Conservation (phyloP, 1,284 basidiomycete species). For the Sporisorium reilianum region DNA sequence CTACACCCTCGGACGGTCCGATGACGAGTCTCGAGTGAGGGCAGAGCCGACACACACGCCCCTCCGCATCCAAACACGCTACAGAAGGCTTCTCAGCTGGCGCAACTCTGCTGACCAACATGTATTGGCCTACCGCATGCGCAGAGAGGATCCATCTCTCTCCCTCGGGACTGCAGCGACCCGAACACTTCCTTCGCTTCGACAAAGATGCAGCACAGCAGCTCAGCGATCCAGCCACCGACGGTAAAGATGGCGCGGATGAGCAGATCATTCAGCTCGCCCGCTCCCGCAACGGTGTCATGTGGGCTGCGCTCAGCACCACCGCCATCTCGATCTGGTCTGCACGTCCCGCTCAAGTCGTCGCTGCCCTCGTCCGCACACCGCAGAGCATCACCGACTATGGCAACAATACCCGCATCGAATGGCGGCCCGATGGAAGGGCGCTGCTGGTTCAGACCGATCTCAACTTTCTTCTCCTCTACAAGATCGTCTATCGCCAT, state of each 20-base stretch:
- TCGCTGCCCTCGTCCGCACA: constrained; percentile 61
- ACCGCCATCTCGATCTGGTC: constrained; percentile 59
- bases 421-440: constrained; percentile 57
- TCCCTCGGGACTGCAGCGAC: constrained; percentile 51
- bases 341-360: constrained; percentile 59
- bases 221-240: constrained; percentile 3
- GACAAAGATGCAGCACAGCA: constrained; percentile 49
- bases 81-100: no score
- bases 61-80: neutral
- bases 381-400: constrained; percentile 60
- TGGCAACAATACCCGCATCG: constrained; percentile 56
- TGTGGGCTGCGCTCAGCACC: constrained; percentile 58
- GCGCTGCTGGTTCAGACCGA: constrained; percentile 54
- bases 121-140: constrained; percentile 67
- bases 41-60: neutral
- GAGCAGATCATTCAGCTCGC: constrained; percentile 52
- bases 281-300: constrained; percentile 50
- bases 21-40: neutral
- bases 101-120: constrained; percentile 11
- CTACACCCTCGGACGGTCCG: neutral
- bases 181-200: constrained; percentile 32
- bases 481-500: constrained; percentile 47
- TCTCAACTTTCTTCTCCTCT: constrained; percentile 52
- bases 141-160: constrained; percentile 60
- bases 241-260: constrained; percentile 6